A percentile compares a stretch with the other conserved stretches of the same genome.
phyloP scores from a whole-genome alignment of 345 rosid genomes.

The Ceriops tagal region DNA sequence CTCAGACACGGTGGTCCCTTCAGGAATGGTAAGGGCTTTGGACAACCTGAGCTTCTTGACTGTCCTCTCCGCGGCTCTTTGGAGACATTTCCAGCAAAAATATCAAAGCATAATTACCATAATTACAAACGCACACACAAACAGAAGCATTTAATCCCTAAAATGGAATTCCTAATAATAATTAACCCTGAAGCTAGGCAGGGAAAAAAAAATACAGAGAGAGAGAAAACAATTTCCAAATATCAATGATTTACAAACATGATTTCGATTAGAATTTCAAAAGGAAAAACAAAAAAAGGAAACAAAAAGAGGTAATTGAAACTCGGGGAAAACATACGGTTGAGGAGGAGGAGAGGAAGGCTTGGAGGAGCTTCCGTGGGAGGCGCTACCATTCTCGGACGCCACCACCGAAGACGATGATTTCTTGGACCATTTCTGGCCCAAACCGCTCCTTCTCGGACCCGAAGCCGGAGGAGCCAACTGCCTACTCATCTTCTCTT shows the following conservation, averaged over 20 bases:
- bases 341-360: conserved; percentile 69
- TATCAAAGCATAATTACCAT: no score
- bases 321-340: conserved; percentile 23
- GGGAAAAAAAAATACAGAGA: no score
- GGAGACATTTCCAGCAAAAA: background rate
- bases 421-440: conserved; percentile 51
- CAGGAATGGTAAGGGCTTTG: conserved; percentile 94
- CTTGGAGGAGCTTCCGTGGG: conserved; percentile 49
- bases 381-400: conserved; percentile 43
- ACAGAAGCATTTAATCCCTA: no score
- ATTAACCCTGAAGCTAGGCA: no score
- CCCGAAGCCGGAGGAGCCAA: conserved; percentile 47
- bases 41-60: conserved; percentile 87
- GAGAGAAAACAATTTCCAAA: background rate
- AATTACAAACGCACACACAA: no score
- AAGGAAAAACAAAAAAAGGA: no score
- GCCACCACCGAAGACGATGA: conserved; percentile 24
- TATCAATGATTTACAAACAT: background rate
- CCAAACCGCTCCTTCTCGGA: conserved; percentile 42
- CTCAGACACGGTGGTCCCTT: conserved; percentile 80
- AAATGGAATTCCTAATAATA: no score
- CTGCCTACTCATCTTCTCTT: conserved; percentile 56
- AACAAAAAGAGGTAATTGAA: background rate
- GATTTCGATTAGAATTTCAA: background rate
- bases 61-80: conserved; percentile 68